These are phyloP conservation scores for Vanderwaltozyma verrucispora DNA, from an alignment of 805 yeast genomes.

Conservation along the genomic window DNA sequence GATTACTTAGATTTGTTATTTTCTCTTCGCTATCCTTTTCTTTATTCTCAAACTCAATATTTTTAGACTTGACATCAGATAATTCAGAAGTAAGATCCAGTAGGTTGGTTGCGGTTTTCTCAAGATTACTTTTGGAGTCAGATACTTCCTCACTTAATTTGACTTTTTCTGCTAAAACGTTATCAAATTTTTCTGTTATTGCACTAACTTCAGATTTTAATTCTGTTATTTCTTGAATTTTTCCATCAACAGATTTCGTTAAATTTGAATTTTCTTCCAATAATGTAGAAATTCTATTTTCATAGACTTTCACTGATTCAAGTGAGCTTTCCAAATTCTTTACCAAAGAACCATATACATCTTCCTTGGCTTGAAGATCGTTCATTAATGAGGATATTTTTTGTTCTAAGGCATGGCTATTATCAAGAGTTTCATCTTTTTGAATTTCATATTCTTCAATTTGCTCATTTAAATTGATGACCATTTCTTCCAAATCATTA, in stretches of 20 bases:
- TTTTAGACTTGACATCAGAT: too few relatives aligned
- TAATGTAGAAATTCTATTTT: not conserved
- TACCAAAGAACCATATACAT: not conserved
- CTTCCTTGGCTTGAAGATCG: not conserved
- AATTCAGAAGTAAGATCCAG: too few relatives aligned
- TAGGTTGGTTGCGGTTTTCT: too few relatives aligned
- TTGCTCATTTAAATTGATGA: conserved; percentile 18
- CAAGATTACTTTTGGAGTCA: too few relatives aligned
- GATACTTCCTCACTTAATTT: too few relatives aligned
- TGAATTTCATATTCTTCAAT: conserved; percentile 22
- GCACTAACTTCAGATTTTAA: not conserved
- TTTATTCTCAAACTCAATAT: too few relatives aligned
- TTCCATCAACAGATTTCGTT: not conserved
- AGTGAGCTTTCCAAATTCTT: not conserved
- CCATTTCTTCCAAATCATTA: conserved; percentile 6
- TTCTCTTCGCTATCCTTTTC: too few relatives aligned
- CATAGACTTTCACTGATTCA: not conserved
- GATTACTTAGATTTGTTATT: too few relatives aligned
- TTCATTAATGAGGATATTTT: not conserved
- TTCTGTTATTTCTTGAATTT: not conserved
- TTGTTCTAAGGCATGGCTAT: conserved; percentile 1
- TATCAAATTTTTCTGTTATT: not conserved
- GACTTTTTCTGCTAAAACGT: not conserved
- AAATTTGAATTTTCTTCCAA: not conserved
- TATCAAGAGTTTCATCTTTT: conserved; percentile 21